Base-by-base conservation (phyloP, 2,329 filamentous ascomycete species). In the Fusarium denticulatum region DNA sequence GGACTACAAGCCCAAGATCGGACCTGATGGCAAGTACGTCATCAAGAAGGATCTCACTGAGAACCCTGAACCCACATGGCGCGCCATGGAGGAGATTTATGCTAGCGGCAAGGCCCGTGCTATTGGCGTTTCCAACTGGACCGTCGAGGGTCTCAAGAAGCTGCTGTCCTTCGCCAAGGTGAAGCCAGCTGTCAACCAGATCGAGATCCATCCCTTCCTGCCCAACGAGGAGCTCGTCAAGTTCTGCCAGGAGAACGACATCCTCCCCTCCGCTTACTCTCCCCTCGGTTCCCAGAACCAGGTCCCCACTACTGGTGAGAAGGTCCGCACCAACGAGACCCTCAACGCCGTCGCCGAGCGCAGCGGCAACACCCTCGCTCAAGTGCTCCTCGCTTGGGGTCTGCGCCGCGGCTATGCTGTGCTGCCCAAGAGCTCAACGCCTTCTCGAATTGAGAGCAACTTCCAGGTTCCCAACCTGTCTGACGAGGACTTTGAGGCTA, bases 351-450 rank as follows among this genome's bases (percentile, higher is more conserved):
- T 90, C 46, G 89, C 88, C 39, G 85, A 87, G 69, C 82, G 85
- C 40, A 80, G 88, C 30, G 84, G 82, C 30, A 85, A 87, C 76
- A 85, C 87, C 55, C 85, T 87, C 6, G 87, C 87, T 3, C 85
- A 88, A 68, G 77, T 90, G 12, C 81, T 90, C 12, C 84, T 90
- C 64, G 74, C 75, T 46, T 93, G 91, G 91, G 91, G 90, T 61
- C 81, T 93, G 46, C 86, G 87, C 64, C 86, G 91, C 59, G 91
- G 91, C 66, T 92, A 92, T 79, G 86, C 89, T 43, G 91, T 93
- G 43, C 84, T 93, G 67, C 91, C 91, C 76, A 93, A 93, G 88
- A 92, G 89, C 82, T 90, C 89, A 53, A 93, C 89, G 26, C 89
- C 89, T 14, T 86, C 85, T 57, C 87, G 91, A 47, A 93, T 93